phyloP scores from a whole-genome alignment of 768 basidiomycete species.

The Pleurotus ostreatus region DNA sequence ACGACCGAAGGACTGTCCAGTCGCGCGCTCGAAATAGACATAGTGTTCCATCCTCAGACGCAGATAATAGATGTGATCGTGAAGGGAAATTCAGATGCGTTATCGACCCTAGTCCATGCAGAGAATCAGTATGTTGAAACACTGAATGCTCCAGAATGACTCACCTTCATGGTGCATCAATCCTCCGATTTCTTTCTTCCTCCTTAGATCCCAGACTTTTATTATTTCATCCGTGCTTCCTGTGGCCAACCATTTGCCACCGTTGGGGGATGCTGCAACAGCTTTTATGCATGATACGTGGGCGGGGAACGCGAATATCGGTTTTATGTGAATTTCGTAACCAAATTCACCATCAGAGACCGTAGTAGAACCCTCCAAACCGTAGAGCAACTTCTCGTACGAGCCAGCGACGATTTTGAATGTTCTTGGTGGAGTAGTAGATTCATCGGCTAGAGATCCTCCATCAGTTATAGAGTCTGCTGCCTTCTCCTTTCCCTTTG shows the following conservation, averaged over 20 bases:
- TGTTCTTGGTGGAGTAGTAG: conserved; percentile 39
- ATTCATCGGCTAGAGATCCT: conserved; percentile 9
- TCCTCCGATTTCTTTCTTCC: conserved; percentile 91
- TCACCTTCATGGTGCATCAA: conserved; percentile 93
- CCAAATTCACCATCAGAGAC: conserved; percentile 25
- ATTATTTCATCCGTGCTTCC: conserved; percentile 96
- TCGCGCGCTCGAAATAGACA: conserved; percentile 90
- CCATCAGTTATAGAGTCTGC: not conserved
- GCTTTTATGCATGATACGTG: conserved; percentile 92
- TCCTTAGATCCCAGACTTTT: conserved; percentile 92
- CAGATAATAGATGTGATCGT: conserved; percentile 84
- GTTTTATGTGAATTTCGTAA: conserved; percentile 48
- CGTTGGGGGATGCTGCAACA: conserved; percentile 80
- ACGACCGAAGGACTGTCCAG: conserved; percentile 82
- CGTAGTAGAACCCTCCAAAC: conserved; percentile 63
- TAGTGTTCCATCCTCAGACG: conserved; percentile 90
- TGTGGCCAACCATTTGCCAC: conserved; percentile 95
- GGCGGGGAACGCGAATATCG: conserved; percentile 95
- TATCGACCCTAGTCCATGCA: conserved; percentile 69
- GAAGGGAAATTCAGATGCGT: conserved; percentile 85
- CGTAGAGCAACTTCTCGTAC: conserved; percentile 95
- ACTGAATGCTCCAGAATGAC: conserved; percentile 11
- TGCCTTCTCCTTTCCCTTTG: conserved; percentile 22
- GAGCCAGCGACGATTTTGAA: conserved; percentile 92
- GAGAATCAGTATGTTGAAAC: not conserved